Conservation (phyloP, 75 land plant genomes). For the Selaginella tamariscina region DNA sequence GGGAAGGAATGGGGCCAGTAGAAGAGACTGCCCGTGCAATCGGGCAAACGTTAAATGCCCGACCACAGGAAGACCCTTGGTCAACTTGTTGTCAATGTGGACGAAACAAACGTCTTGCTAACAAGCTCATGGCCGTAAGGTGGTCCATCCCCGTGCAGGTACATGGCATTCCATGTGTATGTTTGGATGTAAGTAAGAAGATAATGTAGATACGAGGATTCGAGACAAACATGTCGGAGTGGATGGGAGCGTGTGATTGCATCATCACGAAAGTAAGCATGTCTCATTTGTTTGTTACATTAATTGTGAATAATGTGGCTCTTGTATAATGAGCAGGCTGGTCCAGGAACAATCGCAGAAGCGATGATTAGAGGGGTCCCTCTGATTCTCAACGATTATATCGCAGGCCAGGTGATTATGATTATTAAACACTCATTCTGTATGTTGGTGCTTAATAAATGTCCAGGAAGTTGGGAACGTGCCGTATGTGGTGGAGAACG, state of each 20-base stretch:
- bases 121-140: constrained; percentile 41
- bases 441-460: background rate
- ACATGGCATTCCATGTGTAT: background rate
- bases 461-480: constrained; percentile 93
- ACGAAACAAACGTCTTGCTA: constrained; percentile 65
- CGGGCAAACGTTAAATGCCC: constrained; percentile 60
- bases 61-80: constrained; percentile 51
- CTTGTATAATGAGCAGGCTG: constrained; percentile 51
- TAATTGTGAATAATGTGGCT: background rate
- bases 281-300: background rate
- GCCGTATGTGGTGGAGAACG: constrained; percentile 91
- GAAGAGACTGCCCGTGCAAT: constrained; percentile 91
- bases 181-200: background rate
- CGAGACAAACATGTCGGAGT: constrained; percentile 80
- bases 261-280: constrained; percentile 78
- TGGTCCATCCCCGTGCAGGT: constrained; percentile 96
- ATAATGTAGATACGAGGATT: constrained; percentile 67
- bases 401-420: constrained; percentile 78
- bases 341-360: constrained; percentile 98
- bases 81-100: constrained; percentile 84
- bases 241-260: constrained; percentile 98
- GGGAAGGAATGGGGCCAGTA: constrained; percentile 99
- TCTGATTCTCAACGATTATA: constrained; percentile 74
- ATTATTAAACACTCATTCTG: background rate
- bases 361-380: constrained; percentile 97